A percentile compares a stretch with the other conserved stretches of the same genome.
phyloP scores from a whole-genome alignment of 441 rosid species.

The Pelargonium myrrhifolium region DNA sequence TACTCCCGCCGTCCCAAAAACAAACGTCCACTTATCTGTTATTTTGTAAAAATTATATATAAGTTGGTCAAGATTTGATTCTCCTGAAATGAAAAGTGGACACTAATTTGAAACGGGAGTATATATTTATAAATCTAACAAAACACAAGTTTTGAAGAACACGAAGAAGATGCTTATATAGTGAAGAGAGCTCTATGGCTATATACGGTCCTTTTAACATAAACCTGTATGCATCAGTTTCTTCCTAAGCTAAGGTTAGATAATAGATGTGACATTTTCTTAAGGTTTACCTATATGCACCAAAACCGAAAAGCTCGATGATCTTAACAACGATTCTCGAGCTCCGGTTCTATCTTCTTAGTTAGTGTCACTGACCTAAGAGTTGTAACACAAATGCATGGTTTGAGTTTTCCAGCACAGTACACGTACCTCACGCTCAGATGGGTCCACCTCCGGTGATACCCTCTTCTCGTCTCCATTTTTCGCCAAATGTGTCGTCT shows the following conservation, averaged over 20 bases:
- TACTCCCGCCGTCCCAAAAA: too few species aligned
- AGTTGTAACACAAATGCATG: neutral
- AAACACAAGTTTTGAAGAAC: too few species aligned
- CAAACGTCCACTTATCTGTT: too few species aligned
- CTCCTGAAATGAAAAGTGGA: too few species aligned
- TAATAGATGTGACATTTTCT: conserved; percentile 13
- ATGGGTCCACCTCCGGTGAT: conserved; percentile 29
- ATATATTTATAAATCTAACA: too few species aligned
- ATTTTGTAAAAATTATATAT: too few species aligned
- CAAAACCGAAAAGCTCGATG: conserved; percentile 12
- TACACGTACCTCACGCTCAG: conserved; percentile 8
- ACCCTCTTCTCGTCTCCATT: conserved; percentile 14
- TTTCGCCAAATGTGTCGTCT: conserved; percentile 33
- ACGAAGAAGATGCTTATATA: too few species aligned
- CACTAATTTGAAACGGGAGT: too few species aligned
- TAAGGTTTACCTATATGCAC: conserved; percentile 16
- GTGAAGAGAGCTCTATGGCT: too few species aligned
- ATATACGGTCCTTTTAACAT: neutral
- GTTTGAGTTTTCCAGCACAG: neutral
- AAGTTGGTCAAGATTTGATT: too few species aligned
- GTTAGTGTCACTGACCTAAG: neutral
- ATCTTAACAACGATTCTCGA: conserved; percentile 29
- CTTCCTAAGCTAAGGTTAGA: conserved; percentile 5
- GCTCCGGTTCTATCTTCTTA: conserved; percentile 32
- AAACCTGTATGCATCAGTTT: conserved; percentile 17